Percentiles rank a stretch among this genome's conserved stretches.
Evolutionary conservation across 2,329 filamentous ascomycete genomes (phyloP).

Genomic region (Tolypocladium inflatum): DNA sequence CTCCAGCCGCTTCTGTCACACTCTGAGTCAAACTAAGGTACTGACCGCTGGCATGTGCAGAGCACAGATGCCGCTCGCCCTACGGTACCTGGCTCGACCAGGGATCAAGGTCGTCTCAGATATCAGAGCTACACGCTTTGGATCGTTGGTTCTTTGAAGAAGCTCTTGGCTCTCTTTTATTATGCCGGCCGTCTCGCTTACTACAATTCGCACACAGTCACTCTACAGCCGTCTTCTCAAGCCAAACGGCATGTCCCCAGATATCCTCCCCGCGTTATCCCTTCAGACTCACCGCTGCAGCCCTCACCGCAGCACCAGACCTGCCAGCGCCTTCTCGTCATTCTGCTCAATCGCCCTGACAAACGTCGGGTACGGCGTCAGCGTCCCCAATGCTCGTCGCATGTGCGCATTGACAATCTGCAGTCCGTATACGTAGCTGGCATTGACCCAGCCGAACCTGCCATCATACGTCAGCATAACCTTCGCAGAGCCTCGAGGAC

Average conservation of each 20-base stretch:
- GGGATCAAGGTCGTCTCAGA: background rate
- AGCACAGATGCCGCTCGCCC: background rate
- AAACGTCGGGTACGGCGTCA: constrained; percentile 81
- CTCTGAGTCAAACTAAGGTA: background rate
- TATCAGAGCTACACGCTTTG: background rate
- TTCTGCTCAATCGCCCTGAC: constrained; percentile 54
- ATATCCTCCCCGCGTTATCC: background rate
- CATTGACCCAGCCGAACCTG: constrained; percentile 98
- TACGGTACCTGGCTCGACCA: background rate
- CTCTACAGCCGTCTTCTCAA: background rate
- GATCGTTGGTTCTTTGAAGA: background rate
- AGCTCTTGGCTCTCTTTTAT: no score
- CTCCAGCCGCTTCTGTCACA: background rate
- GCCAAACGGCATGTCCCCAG: background rate
- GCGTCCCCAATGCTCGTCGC: constrained; percentile 75
- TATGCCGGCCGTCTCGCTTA: background rate
- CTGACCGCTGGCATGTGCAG: background rate
- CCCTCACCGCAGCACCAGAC: constrained; percentile 17
- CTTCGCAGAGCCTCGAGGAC: background rate
- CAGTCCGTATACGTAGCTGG: constrained; percentile 90
- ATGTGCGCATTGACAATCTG: constrained; percentile 84
- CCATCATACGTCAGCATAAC: background rate
- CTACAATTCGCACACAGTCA: no score
- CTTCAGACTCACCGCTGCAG: background rate
- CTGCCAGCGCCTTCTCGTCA: constrained; percentile 42